phyloP scores from a whole-genome alignment of 768 basidiomycete species.

The Trametes villosa region DNA sequence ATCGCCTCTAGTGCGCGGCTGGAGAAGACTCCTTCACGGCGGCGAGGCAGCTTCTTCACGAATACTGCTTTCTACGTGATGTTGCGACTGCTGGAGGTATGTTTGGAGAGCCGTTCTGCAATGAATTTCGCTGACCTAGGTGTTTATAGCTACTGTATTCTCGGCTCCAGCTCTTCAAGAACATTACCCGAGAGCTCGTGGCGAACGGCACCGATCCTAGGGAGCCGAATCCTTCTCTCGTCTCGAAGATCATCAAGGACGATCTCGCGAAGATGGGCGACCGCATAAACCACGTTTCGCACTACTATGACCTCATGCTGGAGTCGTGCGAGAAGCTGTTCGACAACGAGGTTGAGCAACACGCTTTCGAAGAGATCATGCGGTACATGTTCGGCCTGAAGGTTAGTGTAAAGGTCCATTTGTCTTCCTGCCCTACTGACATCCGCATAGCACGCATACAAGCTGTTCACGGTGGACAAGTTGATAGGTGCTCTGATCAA shows the following conservation, averaged over 20 bases:
- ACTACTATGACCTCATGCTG: conserved; percentile 83
- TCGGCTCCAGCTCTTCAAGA: conserved; percentile 80
- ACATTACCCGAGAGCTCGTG: conserved; percentile 55
- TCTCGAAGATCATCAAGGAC: conserved; percentile 42
- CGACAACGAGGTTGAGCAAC: conserved; percentile 89
- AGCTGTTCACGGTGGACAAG: conserved; percentile 94
- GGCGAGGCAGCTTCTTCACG: conserved; percentile 76
- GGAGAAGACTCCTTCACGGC: conserved; percentile 42
- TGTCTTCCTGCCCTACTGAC: background rate
- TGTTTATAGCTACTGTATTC: conserved; percentile 73
- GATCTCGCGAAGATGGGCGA: conserved; percentile 29
- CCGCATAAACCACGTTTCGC: conserved; percentile 50
- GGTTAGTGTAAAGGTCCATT: conserved; percentile 42
- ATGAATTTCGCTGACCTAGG: conserved; percentile 1
- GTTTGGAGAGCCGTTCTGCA: conserved; percentile 29
- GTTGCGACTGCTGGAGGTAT: conserved; percentile 84
- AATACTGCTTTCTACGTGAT: conserved; percentile 90
- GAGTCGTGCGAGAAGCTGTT: conserved; percentile 90
- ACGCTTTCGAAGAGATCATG: conserved; percentile 89
- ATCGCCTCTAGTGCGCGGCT: conserved; percentile 1
- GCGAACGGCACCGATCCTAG: conserved; percentile 32
- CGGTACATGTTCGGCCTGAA: conserved; percentile 84
- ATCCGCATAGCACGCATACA: conserved; percentile 67
- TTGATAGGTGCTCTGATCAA: conserved; percentile 88
- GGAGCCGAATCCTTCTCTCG: conserved; percentile 41